Evolutionary conservation across 192 early-diverging fungal genomes (phyloP).

Genomic region (Backusella morwellensis): DNA sequence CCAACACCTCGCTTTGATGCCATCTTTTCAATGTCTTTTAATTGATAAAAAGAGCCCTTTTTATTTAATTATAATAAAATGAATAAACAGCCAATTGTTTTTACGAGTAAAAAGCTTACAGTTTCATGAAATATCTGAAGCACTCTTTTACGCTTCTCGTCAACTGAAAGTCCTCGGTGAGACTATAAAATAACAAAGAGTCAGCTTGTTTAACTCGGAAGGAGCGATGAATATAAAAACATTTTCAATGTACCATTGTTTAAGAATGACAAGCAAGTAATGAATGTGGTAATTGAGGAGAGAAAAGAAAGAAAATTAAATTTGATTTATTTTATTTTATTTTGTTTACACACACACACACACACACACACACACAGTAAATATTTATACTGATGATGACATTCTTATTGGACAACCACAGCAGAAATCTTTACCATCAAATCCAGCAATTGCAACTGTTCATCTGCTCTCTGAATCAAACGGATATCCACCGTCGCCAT

Average conservation of each 20-base stretch:
- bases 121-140: slow-evolving; percentile 50
- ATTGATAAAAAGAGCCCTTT: slow-evolving; percentile 65
- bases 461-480: slow-evolving; percentile 86
- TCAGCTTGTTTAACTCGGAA: background rate
- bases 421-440: slow-evolving; percentile 52
- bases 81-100: too few relatives aligned
- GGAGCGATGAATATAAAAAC: too few relatives aligned
- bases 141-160: slow-evolving; percentile 51
- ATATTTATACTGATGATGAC: too few relatives aligned
- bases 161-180: slow-evolving; percentile 46
- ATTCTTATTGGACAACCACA: slow-evolving; percentile 27
- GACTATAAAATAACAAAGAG: slow-evolving; percentile 31
- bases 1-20: slow-evolving; percentile 85
- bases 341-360: background rate
- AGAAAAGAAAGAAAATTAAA: background rate
- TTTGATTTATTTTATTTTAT: background rate
- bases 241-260: background rate
- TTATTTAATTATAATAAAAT: background rate
- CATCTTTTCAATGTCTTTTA: slow-evolving; percentile 84
- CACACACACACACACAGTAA: background rate
- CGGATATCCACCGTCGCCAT: slow-evolving; percentile 71
- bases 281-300: too few relatives aligned
- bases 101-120: slow-evolving; percentile 18
- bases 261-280: background rate
- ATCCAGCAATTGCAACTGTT: slow-evolving; percentile 81